Evolutionary conservation across 176 grass and related monocot genomes (phyloP).

Genomic region (Tuctoria greenei): DNA sequence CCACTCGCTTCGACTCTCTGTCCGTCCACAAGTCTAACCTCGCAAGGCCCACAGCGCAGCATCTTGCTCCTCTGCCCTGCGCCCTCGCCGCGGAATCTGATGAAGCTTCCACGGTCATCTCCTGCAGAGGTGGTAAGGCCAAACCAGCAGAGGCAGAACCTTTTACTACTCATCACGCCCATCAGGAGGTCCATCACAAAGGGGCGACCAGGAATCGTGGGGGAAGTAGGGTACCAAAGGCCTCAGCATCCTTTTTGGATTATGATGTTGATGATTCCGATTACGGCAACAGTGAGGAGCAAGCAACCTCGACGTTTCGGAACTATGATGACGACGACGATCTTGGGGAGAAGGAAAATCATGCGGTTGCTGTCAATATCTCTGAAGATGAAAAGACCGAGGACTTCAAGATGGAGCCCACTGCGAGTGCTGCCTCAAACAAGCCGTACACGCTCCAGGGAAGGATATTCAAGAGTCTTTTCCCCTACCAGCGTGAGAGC

Average conservation of each 20-base stretch:
- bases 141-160: not conserved
- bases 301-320: conserved; percentile 7
- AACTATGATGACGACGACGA: conserved; percentile 22
- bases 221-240: conserved; percentile 14
- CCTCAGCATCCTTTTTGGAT: conserved; percentile 17
- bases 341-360: conserved; percentile 34
- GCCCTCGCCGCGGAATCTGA: conserved; percentile 19
- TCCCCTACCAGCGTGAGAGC: conserved; percentile 65
- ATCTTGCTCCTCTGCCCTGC: conserved; percentile 14
- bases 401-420: conserved; percentile 58
- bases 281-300: not conserved
- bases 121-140: not conserved
- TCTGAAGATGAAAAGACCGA: conserved; percentile 37
- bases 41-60: not conserved
- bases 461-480: conserved; percentile 63
- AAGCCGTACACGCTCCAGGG: conserved; percentile 50
- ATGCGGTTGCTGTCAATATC: conserved; percentile 2
- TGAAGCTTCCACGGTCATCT: not conserved
- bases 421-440: conserved; percentile 31
- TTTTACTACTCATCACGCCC: not conserved
- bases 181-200: not conserved
- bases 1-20: conserved; percentile 59
- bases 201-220: conserved; percentile 5
- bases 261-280: conserved; percentile 21
- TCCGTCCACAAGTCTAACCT: conserved; percentile 54